Evolutionary conservation across 768 basidiomycete species (phyloP).

Genomic region (Mycena albidolilacea): DNA sequence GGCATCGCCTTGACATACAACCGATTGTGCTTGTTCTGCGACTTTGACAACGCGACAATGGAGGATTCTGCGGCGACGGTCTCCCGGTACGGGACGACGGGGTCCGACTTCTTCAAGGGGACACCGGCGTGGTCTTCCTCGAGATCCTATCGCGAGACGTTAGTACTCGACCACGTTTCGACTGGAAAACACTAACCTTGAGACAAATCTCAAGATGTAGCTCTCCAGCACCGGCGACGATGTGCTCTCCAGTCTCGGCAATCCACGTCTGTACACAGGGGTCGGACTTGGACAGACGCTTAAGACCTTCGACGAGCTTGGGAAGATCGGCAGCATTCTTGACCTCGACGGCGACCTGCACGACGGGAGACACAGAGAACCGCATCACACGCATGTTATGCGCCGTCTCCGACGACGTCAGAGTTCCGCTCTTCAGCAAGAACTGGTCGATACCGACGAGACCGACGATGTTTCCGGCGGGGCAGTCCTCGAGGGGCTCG

Average conservation of each 20-base stretch:
- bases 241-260: slow-evolving; percentile 95
- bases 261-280: slow-evolving; percentile 99
- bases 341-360: slow-evolving; percentile 98
- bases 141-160: slow-evolving; percentile 76
- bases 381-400: slow-evolving; percentile 99
- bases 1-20: slow-evolving; percentile 95
- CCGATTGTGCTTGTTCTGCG: slow-evolving; percentile 99
- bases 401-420: slow-evolving; percentile 97
- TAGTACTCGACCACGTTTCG: background rate
- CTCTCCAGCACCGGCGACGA: slow-evolving; percentile 99
- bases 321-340: slow-evolving; percentile 99
- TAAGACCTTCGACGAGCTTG: slow-evolving; percentile 99
- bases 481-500: slow-evolving; percentile 99
- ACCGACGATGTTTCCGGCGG: slow-evolving; percentile 98
- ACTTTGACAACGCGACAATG: slow-evolving; percentile 97
- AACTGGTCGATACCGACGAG: slow-evolving; percentile 99
- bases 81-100: slow-evolving; percentile 98
- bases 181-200: slow-evolving; percentile 70
- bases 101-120: slow-evolving; percentile 97
- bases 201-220: slow-evolving; percentile 99
- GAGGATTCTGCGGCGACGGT: slow-evolving; percentile 96
- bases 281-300: slow-evolving; percentile 99
- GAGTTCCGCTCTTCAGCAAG: slow-evolving; percentile 98
- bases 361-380: slow-evolving; percentile 99
- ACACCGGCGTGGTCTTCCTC: slow-evolving; percentile 99